These are phyloP conservation scores for Wallacemonas sp. DNA, from an alignment of 208 protist genomes.

Conservation along the genomic window DNA sequence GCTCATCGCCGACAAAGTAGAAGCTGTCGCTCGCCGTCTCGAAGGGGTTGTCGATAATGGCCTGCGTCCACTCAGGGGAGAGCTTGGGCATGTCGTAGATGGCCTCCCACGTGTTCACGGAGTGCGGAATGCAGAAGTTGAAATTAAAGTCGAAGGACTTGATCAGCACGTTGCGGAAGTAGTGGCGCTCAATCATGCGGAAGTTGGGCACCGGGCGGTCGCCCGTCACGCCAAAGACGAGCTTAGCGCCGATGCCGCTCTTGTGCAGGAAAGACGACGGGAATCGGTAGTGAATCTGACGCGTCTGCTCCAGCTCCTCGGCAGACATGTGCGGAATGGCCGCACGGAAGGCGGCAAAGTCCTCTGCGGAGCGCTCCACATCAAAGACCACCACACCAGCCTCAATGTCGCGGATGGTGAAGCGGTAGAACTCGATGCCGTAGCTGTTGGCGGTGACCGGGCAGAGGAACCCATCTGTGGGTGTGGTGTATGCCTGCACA, in stretches of 20 bases:
- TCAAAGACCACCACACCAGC: conserved; percentile 85
- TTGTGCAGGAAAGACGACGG: conserved; percentile 75
- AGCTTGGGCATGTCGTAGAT: conserved; percentile 95
- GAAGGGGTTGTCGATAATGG: conserved; percentile 89
- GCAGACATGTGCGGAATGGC: conserved; percentile 31
- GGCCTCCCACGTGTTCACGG: conserved; percentile 94
- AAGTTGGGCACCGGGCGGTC: conserved; percentile 90
- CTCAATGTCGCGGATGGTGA: conserved; percentile 94
- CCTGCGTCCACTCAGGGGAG: conserved; percentile 75
- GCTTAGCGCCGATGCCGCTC: conserved; percentile 81
- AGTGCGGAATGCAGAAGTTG: conserved; percentile 96
- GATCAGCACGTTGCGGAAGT: conserved; percentile 94
- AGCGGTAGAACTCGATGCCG: conserved; percentile 94
- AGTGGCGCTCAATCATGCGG: conserved; percentile 97
- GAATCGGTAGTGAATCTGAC: conserved; percentile 93
- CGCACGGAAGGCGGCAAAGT: conserved; percentile 31
- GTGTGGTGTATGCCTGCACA: conserved; percentile 61
- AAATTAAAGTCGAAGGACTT: conserved; percentile 97
- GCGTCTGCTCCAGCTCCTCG: conserved; percentile 53
- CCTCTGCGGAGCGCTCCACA: conserved; percentile 58
- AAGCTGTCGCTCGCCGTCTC: conserved; percentile 95
- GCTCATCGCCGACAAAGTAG: conserved; percentile 94
- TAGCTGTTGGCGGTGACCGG: conserved; percentile 91
- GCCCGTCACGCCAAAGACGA: conserved; percentile 92
- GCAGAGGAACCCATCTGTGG: conserved; percentile 91